phyloP scores from a whole-genome alignment of 2,329 filamentous ascomycete species.

The Colletotrichum liriopes region DNA sequence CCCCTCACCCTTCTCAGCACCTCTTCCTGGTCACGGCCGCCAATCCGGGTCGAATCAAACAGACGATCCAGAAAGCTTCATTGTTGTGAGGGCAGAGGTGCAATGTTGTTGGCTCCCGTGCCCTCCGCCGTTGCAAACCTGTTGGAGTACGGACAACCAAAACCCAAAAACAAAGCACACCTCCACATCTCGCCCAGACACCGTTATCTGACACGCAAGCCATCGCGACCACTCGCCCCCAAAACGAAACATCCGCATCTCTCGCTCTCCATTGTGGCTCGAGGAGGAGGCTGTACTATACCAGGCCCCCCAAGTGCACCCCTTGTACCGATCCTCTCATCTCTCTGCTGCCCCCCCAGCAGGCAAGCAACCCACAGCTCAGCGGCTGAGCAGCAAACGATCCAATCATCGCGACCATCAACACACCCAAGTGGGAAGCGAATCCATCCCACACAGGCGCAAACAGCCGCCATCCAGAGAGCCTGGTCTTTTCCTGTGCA shows the following conservation, averaged over 20 bases:
- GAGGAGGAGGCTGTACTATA: conserved; percentile 31
- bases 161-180: conserved; percentile 6
- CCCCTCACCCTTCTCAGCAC: background rate
- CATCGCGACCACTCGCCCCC: conserved; percentile 22
- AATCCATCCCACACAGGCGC: conserved; percentile 25
- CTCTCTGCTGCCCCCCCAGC: conserved; percentile 6
- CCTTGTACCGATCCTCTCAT: conserved; percentile 22
- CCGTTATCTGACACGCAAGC: conserved; percentile 26
- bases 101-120: conserved; percentile 23
- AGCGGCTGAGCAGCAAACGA: conserved; percentile 36
- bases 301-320: background rate
- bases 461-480: conserved; percentile 19
- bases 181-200: conserved; percentile 2
- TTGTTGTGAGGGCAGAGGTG: conserved; percentile 8
- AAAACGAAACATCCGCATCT: conserved; percentile 1
- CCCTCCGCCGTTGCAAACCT: conserved; percentile 12
- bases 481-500: conserved; percentile 20
- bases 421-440: conserved; percentile 31
- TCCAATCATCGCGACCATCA: conserved; percentile 31
- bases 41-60: conserved; percentile 28
- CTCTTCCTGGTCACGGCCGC: conserved; percentile 32
- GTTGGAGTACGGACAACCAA: conserved; percentile 16
- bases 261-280: background rate
- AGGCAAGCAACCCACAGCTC: conserved; percentile 11
- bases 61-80: conserved; percentile 38